A percentile compares a stretch with the other conserved stretches of the same genome.
Evolutionary conservation across 1,139 yeast species (phyloP).

Genomic region (Kluyveromyces marxianus): DNA sequence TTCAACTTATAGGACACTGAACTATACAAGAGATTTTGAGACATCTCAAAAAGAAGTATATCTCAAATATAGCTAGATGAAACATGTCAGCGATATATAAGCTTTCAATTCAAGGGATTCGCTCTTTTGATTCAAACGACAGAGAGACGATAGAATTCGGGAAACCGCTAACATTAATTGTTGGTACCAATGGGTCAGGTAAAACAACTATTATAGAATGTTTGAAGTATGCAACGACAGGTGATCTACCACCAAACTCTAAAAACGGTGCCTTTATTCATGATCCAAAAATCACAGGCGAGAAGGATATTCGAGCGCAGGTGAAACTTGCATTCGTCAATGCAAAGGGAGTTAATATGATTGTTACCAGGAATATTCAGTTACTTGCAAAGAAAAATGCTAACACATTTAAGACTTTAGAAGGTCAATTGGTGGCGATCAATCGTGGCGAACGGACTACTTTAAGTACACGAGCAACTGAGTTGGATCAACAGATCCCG

Average conservation of each 20-base stretch:
- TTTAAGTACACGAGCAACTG: slow-evolving; percentile 75
- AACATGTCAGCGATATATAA: slow-evolving; percentile 62
- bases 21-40: too few species aligned
- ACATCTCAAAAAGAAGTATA: too few species aligned
- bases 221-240: slow-evolving; percentile 88
- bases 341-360: slow-evolving; percentile 70
- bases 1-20: too few species aligned
- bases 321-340: slow-evolving; percentile 80
- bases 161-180: slow-evolving; percentile 83
- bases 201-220: slow-evolving; percentile 96
- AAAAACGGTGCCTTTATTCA: slow-evolving; percentile 95
- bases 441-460: slow-evolving; percentile 63
- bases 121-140: slow-evolving; percentile 80
- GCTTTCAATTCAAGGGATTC: slow-evolving; percentile 80
- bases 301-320: slow-evolving; percentile 77
- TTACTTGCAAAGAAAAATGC: slow-evolving; percentile 53
- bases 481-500: slow-evolving; percentile 78
- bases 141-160: slow-evolving; percentile 87
- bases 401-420: slow-evolving; percentile 79
- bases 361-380: slow-evolving; percentile 80
- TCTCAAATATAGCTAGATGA: not conserved
- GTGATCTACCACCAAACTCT: slow-evolving; percentile 90
- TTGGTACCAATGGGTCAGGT: slow-evolving; percentile 98
- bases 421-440: slow-evolving; percentile 73
- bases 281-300: slow-evolving; percentile 79